Conservation (phyloP, 2,329 filamentous ascomycete genomes). For the Setomelanomma holmii region DNA sequence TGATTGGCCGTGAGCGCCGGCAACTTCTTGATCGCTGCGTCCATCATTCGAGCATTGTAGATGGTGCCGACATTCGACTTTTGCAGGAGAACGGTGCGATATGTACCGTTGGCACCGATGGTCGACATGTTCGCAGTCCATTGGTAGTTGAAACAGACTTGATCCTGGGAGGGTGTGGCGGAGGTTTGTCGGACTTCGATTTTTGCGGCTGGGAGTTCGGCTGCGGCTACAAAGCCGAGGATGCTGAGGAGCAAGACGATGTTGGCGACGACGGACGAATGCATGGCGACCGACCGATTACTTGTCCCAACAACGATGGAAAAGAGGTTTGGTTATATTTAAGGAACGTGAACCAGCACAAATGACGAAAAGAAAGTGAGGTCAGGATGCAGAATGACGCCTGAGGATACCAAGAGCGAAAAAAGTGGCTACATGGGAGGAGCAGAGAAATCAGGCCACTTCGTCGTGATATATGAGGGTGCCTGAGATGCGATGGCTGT, state of each 20-base stretch:
- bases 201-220: constrained; percentile 20
- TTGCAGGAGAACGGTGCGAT: constrained; percentile 56
- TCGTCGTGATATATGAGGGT: constrained; percentile 38
- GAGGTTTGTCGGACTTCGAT: constrained; percentile 38
- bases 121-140: constrained; percentile 57
- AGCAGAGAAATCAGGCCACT: constrained; percentile 39
- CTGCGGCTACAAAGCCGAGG: constrained; percentile 25
- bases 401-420: constrained; percentile 29
- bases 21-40: constrained; percentile 49
- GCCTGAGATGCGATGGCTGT: constrained; percentile 22
- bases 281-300: constrained; percentile 20
- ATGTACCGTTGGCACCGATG: constrained; percentile 55
- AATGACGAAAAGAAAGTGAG: constrained; percentile 22
- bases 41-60: constrained; percentile 50
- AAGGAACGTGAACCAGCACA: constrained; percentile 43
- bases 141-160: constrained; percentile 54
- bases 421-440: constrained; percentile 25
- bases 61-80: constrained; percentile 54
- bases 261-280: constrained; percentile 32
- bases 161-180: constrained; percentile 26
- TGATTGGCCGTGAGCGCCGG: constrained; percentile 50
- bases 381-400: constrained; percentile 13
- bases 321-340: constrained; percentile 14
- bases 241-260: constrained; percentile 36
- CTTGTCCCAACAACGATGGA: background rate